phyloP scores from a whole-genome alignment of 2,329 filamentous ascomycete genomes.

The Capronia americana region DNA sequence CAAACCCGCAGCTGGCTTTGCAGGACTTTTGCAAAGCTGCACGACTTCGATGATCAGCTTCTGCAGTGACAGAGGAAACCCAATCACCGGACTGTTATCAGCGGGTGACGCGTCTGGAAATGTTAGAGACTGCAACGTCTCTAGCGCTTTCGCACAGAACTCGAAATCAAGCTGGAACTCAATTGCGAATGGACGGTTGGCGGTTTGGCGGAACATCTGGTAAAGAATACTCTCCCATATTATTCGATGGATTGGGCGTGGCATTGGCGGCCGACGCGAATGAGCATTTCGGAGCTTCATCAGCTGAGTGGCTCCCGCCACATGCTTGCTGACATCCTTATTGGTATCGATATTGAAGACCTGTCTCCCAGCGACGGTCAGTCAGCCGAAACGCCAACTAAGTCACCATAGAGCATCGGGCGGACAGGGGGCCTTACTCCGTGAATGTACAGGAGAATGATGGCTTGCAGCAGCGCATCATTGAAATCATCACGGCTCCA shows the following conservation, averaged over 20 bases:
- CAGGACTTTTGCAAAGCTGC: slow-evolving; percentile 25
- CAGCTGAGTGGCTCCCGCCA: slow-evolving; percentile 30
- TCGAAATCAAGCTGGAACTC: slow-evolving; percentile 33
- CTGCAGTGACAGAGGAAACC: slow-evolving; percentile 27
- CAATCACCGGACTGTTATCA: slow-evolving; percentile 34
- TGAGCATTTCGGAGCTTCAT: slow-evolving; percentile 29
- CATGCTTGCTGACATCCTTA: slow-evolving; percentile 28
- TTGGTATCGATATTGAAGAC: slow-evolving; percentile 24
- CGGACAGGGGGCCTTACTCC: slow-evolving; percentile 24
- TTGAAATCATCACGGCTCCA: slow-evolving; percentile 28
- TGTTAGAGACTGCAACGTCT: slow-evolving; percentile 21
- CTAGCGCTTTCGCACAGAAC: slow-evolving; percentile 22
- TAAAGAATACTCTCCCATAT: slow-evolving; percentile 33
- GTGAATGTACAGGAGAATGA: slow-evolving; percentile 31
- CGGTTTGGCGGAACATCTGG: slow-evolving; percentile 31
- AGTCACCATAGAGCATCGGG: background rate
- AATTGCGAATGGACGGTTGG: slow-evolving; percentile 24
- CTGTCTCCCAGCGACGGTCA: slow-evolving; percentile 9
- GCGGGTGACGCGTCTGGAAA: slow-evolving; percentile 28
- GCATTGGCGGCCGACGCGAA: slow-evolving; percentile 23
- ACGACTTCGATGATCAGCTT: slow-evolving; percentile 32
- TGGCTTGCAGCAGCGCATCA: slow-evolving; percentile 22
- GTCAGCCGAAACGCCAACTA: background rate
- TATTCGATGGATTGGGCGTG: slow-evolving; percentile 32
- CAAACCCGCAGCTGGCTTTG: slow-evolving; percentile 6